phyloP scores from a whole-genome alignment of 495 filamentous ascomycete genomes.

The Rusavskia elegans region DNA sequence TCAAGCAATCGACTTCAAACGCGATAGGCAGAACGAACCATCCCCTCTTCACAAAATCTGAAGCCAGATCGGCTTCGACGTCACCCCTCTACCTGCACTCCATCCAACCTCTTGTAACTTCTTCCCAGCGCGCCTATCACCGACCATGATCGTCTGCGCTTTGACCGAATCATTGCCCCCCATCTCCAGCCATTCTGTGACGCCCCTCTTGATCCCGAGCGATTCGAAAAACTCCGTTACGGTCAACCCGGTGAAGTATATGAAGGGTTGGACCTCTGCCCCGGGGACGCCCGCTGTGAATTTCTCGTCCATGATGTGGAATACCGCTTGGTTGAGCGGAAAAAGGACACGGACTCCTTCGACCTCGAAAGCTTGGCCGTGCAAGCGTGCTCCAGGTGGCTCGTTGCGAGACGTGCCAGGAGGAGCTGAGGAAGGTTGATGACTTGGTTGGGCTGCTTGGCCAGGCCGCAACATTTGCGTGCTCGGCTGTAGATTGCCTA shows the following conservation, averaged over 20 bases:
- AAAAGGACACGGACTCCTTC: not conserved
- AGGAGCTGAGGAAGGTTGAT: too few species aligned
- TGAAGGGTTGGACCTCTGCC: not conserved
- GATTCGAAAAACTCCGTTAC: not conserved
- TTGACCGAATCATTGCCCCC: conserved; percentile 8
- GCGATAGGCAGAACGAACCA: not conserved
- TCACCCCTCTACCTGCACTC: not conserved
- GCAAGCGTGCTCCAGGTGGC: not conserved
- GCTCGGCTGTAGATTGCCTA: too few species aligned
- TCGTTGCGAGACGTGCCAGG: not conserved
- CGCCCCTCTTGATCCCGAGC: not conserved
- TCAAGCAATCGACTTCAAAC: too few species aligned
- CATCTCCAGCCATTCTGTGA: conserved; percentile 8
- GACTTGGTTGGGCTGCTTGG: too few species aligned
- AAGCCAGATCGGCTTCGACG: not conserved
- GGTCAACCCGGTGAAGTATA: not conserved
- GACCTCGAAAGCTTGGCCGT: not conserved
- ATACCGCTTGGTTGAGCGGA: not conserved
- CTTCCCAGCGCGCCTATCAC: not conserved
- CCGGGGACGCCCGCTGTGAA: not conserved
- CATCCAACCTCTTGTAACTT: conserved; percentile 8
- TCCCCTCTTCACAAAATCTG: not conserved
- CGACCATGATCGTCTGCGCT: conserved; percentile 4
- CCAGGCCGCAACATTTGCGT: too few species aligned
- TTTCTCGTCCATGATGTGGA: not conserved